Percentiles rank a stretch among this genome's conserved stretches.
phyloP scores from a whole-genome alignment of 2,329 filamentous ascomycete species.

The Arthrobotrys conoides region DNA sequence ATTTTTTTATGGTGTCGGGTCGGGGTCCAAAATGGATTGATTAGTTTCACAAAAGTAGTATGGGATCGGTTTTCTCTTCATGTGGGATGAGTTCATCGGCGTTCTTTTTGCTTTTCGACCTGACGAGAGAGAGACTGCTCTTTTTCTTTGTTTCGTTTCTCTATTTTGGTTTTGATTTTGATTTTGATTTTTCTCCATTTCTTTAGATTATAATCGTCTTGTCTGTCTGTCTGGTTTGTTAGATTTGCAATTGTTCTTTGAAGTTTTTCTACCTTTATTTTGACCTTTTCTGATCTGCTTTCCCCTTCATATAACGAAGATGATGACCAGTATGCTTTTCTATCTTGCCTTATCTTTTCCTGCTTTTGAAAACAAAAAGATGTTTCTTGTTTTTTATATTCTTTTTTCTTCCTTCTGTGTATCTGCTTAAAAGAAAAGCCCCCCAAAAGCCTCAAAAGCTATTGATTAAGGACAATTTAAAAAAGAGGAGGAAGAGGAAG shows the following conservation, averaged over 20 bases:
- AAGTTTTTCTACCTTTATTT: background rate
- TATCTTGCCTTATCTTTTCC: background rate
- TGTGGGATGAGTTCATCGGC: conserved; percentile 29
- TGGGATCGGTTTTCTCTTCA: conserved; percentile 23
- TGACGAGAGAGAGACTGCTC: background rate
- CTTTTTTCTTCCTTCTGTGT: no score
- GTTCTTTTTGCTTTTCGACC: conserved; percentile 29
- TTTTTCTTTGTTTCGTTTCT: conserved; percentile 10
- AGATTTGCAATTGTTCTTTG: background rate
- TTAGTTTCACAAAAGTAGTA: conserved; percentile 43
- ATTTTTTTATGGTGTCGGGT: conserved; percentile 45
- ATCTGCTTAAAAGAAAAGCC: background rate
- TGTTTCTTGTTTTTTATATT: background rate
- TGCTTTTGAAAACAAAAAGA: background rate
- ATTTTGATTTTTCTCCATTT: conserved; percentile 25
- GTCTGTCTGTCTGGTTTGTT: conserved; percentile 17
- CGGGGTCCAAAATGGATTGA: conserved; percentile 35
- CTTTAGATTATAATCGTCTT: conserved; percentile 16
- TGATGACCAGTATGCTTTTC: conserved; percentile 28
- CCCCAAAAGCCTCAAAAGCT: conserved; percentile 47
- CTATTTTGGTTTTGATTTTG: background rate
- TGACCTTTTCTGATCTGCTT: background rate
- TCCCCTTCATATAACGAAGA: conserved; percentile 22
- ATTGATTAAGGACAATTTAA: conserved; percentile 6
- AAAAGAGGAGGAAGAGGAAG: conserved; percentile 23